Percentiles rank a stretch among this genome's conserved stretches.
phyloP scores from a whole-genome alignment of 2,329 filamentous ascomycete species.

The Laburnicola sp. region DNA sequence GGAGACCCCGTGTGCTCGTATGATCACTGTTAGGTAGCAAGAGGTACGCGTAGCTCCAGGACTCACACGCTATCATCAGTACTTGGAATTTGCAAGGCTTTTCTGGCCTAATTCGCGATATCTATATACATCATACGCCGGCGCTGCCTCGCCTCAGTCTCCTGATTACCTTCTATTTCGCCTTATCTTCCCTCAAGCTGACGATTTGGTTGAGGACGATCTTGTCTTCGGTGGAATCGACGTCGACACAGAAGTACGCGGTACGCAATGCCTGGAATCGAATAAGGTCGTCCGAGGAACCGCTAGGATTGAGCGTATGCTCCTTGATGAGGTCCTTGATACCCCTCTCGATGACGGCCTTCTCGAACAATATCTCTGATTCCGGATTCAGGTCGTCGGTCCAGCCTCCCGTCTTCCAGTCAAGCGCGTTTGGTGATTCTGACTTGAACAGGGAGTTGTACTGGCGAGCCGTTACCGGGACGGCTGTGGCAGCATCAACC shows the following conservation, averaged over 20 bases:
- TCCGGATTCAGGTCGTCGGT: slow-evolving; percentile 82
- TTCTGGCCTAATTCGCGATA: too few species aligned
- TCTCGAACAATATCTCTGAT: slow-evolving; percentile 75
- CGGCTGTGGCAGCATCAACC: slow-evolving; percentile 71
- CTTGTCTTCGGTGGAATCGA: slow-evolving; percentile 69
- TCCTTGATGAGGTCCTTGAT: slow-evolving; percentile 77
- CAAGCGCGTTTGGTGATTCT: slow-evolving; percentile 74
- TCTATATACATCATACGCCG: too few species aligned
- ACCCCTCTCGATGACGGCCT: slow-evolving; percentile 80
- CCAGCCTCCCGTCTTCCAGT: slow-evolving; percentile 73
- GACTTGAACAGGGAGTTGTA: slow-evolving; percentile 86
- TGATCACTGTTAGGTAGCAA: too few species aligned
- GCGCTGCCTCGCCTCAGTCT: too few species aligned
- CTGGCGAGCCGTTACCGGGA: slow-evolving; percentile 67
- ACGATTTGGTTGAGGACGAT: slow-evolving; percentile 91
- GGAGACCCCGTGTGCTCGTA: too few species aligned
- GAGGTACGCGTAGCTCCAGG: too few species aligned
- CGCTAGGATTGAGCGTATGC: slow-evolving; percentile 37
- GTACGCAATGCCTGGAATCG: slow-evolving; percentile 91
- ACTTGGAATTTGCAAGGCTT: too few species aligned
- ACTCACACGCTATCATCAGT: too few species aligned
- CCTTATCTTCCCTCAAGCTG: slow-evolving; percentile 77
- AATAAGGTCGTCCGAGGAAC: slow-evolving; percentile 55
- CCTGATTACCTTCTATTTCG: slow-evolving; percentile 34
- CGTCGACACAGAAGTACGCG: slow-evolving; percentile 83